Base-by-base conservation (phyloP, 164 flowering plant genomes). In the Euptelea pleiosperma region DNA sequence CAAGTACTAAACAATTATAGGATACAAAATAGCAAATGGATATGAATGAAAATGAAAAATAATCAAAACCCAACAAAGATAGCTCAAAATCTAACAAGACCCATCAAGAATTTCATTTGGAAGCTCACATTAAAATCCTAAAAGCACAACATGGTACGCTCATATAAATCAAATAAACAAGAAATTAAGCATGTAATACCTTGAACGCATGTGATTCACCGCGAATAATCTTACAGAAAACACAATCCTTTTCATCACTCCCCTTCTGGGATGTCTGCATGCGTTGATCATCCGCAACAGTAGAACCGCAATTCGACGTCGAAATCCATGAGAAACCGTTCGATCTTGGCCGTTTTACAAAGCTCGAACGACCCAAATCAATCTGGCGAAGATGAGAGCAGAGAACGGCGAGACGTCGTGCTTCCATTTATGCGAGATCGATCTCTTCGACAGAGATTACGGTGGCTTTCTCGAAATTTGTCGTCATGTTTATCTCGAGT, bases 171-270 rank as follows among this genome's bases (percentile, higher is more conserved):
- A n/a, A n/a, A n/a, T n/a, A 25, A 12, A 9, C 6, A 3, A 19
- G 25, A 11, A 29, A 25, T 26, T 33, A 28, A 21, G 12, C 8
- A 26, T 26, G 39, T 25, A 35, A 28, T 52, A 74, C 97, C 90
- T 85, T 87, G 28, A 81, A 55, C 60, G 92, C 82, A 15, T 88
- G 94, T 33, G 89, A 73, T 58, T 87, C 77, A 2, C 92, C 92
- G 14, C 72, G 70, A 45, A 83, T 65, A 66, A 90, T 90, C 80
- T 63, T 73, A 65, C 97, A 90, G 53, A 90, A 90, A 30, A 87
- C 75, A 52, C 94, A 89, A 68, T 53, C 59, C n/a, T 55, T 64
- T 37, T 65, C 73, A 15, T 52, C 64, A 40, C 24, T 51, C 37
- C 35, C 55, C 26, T 57, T 52, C 19, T 22, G 55, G 12, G 33